A percentile compares a stretch with the other conserved stretches of the same genome.
Evolutionary conservation across 2,329 filamentous ascomycete species (phyloP).

Genomic region (Bretziella fagacearum): DNA sequence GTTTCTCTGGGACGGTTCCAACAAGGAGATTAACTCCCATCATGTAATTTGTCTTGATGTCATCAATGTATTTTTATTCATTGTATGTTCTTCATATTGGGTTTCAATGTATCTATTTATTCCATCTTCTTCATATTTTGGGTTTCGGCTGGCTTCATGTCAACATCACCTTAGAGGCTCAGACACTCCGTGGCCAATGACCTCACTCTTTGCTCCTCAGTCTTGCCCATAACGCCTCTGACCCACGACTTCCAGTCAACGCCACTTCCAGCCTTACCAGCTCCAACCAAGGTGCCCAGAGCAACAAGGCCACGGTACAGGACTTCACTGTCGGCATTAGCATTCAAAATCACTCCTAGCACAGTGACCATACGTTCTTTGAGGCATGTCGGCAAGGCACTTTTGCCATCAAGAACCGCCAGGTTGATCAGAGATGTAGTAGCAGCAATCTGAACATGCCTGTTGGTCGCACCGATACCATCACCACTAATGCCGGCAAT

Average conservation of each 20-base stretch:
- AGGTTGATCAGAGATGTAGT: slow-evolving; percentile 76
- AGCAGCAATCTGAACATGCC: slow-evolving; percentile 67
- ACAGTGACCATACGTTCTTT: slow-evolving; percentile 39
- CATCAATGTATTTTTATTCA: neutral
- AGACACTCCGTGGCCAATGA: slow-evolving; percentile 31
- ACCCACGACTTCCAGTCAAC: slow-evolving; percentile 23
- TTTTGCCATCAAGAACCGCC: slow-evolving; percentile 41
- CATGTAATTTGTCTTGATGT: neutral
- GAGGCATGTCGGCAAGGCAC: slow-evolving; percentile 26
- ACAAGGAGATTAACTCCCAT: neutral
- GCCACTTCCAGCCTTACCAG: neutral
- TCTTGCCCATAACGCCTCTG: slow-evolving; percentile 26
- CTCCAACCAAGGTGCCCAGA: slow-evolving; percentile 57
- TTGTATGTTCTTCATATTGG: too few species aligned
- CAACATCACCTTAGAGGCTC: too few species aligned
- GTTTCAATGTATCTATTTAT: too few species aligned
- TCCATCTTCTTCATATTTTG: too few species aligned
- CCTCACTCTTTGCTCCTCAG: slow-evolving; percentile 31
- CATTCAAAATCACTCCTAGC: slow-evolving; percentile 43
- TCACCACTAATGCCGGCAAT: slow-evolving; percentile 32
- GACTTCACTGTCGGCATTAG: slow-evolving; percentile 62
- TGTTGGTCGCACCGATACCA: slow-evolving; percentile 42
- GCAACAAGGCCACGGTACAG: slow-evolving; percentile 70
- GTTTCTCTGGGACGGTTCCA: too few species aligned
- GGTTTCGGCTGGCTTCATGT: too few species aligned